phyloP scores from a whole-genome alignment of 768 basidiomycete species.

The Mycena belliarum region DNA sequence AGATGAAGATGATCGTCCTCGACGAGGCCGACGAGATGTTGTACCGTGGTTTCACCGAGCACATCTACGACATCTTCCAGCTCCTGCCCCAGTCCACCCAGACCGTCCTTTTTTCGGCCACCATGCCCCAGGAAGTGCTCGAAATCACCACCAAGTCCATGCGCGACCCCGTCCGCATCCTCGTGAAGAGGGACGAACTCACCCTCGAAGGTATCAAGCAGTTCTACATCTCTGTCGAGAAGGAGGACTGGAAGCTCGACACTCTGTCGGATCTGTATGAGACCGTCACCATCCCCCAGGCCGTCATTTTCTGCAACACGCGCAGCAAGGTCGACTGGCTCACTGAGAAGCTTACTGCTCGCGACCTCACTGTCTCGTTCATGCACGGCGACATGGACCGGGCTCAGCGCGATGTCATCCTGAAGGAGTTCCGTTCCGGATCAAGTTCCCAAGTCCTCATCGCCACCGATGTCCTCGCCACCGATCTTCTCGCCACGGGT shows the following conservation, averaged over 20 bases:
- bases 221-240: conserved; percentile 99
- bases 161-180: conserved; percentile 94
- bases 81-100: conserved; percentile 95
- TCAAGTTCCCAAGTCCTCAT: conserved; percentile 98
- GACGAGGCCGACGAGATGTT: conserved; percentile 99
- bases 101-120: conserved; percentile 95
- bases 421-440: conserved; percentile 99
- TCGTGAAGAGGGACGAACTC: conserved; percentile 97
- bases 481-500: no score
- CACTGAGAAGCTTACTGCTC: conserved; percentile 94
- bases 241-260: conserved; percentile 99
- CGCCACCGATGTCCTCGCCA: no score
- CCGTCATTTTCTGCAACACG: conserved; percentile 99
- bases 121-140: conserved; percentile 95
- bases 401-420: conserved; percentile 93
- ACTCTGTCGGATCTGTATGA: conserved; percentile 98
- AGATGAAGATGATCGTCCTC: conserved; percentile 93
- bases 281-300: conserved; percentile 98
- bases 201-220: conserved; percentile 99
- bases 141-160: conserved; percentile 99
- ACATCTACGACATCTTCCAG: conserved; percentile 99
- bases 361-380: conserved; percentile 97
- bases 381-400: conserved; percentile 99
- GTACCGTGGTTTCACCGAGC: conserved; percentile 97
- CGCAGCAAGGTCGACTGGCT: conserved; percentile 99